Percentiles rank a stretch among this genome's conserved stretches.
phyloP scores from a whole-genome alignment of 129 eudicot genomes.

The Pulicaria dysenterica region DNA sequence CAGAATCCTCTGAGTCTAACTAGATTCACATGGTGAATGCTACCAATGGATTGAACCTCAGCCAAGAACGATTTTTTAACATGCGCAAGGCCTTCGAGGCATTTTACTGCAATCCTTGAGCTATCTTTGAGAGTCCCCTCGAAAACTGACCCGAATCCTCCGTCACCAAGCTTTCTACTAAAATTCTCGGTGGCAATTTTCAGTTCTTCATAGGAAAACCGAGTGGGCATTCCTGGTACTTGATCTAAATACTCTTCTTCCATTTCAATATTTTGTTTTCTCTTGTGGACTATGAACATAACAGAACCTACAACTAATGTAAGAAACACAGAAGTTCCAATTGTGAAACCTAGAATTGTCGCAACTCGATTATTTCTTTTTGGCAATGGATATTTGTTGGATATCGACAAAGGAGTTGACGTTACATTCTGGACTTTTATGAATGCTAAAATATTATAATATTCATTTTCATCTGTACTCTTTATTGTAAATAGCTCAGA shows the following conservation, averaged over 20 bases:
- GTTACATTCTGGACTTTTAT: constrained; percentile 34
- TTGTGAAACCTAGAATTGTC: neutral
- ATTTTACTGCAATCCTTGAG: constrained; percentile 34
- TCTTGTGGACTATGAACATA: neutral
- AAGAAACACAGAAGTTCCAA: constrained; percentile 3
- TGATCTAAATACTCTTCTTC: constrained; percentile 36
- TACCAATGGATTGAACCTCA: constrained; percentile 45
- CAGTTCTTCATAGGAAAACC: constrained; percentile 45
- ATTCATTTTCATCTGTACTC: neutral
- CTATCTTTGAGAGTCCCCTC: constrained; percentile 26
- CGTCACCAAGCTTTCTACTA: constrained; percentile 49
- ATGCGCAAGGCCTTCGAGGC: constrained; percentile 18
- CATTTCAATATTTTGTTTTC: neutral
- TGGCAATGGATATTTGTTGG: too few relatives aligned
- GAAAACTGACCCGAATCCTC: constrained; percentile 48
- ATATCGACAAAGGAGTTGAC: neutral
- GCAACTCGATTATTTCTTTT: neutral
- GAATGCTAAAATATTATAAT: constrained; percentile 17
- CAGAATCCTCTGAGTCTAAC: constrained; percentile 44
- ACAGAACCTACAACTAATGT: neutral
- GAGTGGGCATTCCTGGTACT: constrained; percentile 33
- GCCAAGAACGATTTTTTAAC: constrained; percentile 37
- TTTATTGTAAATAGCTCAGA: constrained; percentile 34
- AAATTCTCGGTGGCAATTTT: constrained; percentile 38
- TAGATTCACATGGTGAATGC: constrained; percentile 46